Evolutionary conservation across 495 filamentous ascomycete species (phyloP).

Genomic region (Annulohypoxylon nitens): DNA sequence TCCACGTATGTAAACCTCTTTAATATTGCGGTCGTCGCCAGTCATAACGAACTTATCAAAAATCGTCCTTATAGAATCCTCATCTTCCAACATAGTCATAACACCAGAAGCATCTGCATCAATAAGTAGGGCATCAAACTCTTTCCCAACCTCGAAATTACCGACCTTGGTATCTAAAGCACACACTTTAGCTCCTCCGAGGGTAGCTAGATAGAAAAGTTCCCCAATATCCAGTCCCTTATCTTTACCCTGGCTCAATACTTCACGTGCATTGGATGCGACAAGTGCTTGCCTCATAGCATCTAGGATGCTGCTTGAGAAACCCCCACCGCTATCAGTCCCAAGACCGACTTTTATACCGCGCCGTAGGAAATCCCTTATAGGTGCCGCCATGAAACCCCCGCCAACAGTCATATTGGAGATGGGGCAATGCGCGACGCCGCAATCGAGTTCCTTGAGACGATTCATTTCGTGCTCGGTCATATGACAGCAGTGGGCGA

Average conservation of each 20-base stretch:
- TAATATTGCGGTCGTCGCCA: constrained; percentile 74
- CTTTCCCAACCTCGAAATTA: constrained; percentile 70
- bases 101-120: constrained; percentile 59
- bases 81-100: constrained; percentile 67
- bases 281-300: constrained; percentile 71
- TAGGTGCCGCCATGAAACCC: constrained; percentile 71
- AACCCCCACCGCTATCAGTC: constrained; percentile 76
- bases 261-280: constrained; percentile 69
- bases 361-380: constrained; percentile 67
- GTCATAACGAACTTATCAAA: constrained; percentile 78
- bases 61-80: constrained; percentile 59
- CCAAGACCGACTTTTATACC: constrained; percentile 76
- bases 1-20: constrained; percentile 69
- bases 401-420: constrained; percentile 73
- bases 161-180: constrained; percentile 68
- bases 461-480: constrained; percentile 65
- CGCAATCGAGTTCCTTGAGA: constrained; percentile 63
- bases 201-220: constrained; percentile 71
- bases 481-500: constrained; percentile 74
- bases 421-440: constrained; percentile 74
- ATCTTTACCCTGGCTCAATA: constrained; percentile 61
- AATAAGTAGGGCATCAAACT: constrained; percentile 74
- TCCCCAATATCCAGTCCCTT: constrained; percentile 64
- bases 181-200: constrained; percentile 73
- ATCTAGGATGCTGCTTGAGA: constrained; percentile 69